Conservation (phyloP, 1,284 basidiomycete species). For the Hemileia vastatrix region DNA sequence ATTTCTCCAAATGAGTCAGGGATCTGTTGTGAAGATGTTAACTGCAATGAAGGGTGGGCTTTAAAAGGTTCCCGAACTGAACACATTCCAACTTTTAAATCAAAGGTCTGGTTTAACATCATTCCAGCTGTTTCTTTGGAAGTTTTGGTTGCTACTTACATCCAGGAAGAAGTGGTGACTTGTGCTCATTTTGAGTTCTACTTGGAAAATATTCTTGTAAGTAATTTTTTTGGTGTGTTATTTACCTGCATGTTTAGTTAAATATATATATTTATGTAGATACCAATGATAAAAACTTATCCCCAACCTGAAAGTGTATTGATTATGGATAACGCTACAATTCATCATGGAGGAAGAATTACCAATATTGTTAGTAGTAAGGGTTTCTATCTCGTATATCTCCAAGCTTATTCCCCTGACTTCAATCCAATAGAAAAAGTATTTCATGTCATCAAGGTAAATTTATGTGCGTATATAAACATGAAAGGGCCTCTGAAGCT, state of each 20-base stretch:
- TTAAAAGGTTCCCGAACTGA: neutral
- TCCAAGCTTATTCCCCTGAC: slow-evolving; percentile 1
- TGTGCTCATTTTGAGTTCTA: neutral
- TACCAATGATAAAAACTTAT: neutral
- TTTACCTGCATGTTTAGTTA: neutral
- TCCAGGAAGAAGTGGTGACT: neutral
- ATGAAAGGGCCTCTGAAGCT: too few relatives aligned
- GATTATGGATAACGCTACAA: neutral
- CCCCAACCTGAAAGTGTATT: neutral
- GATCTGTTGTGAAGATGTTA: neutral
- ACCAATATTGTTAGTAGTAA: neutral
- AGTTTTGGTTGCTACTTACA: neutral
- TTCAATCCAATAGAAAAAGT: slow-evolving; percentile 1
- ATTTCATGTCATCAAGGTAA: neutral
- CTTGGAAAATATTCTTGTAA: neutral
- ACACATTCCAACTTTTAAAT: too few relatives aligned
- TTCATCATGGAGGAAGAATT: neutral
- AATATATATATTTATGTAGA: neutral
- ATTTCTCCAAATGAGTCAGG: slow-evolving; percentile 10
- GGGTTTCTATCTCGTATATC: neutral
- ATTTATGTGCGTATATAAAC: too few relatives aligned
- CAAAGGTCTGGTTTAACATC: neutral
- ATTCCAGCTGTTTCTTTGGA: neutral
- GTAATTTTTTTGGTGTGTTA: neutral
- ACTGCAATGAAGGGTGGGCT: neutral